Evolutionary conservation across 345 rosid genomes (phyloP).

Genomic region (Eucalyptus marginata): DNA sequence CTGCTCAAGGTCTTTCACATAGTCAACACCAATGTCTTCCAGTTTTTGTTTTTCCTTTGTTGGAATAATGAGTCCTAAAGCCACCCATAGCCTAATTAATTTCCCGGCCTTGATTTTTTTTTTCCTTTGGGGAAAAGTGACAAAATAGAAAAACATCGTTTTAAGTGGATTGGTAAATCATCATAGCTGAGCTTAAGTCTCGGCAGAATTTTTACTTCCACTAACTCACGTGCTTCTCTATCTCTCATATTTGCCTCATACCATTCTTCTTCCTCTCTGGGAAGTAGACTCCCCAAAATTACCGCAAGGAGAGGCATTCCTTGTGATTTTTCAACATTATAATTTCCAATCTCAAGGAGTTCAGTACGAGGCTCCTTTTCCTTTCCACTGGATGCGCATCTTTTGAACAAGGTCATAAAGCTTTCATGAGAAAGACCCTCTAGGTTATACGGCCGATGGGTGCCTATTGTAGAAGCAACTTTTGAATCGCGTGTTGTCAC

Average conservation of each 20-base stretch:
- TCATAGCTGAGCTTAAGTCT: background rate
- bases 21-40: background rate
- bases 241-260: background rate
- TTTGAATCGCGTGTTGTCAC: background rate
- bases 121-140: background rate
- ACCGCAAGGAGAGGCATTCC: background rate
- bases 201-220: background rate
- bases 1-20: background rate
- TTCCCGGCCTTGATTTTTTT: fast-evolving
- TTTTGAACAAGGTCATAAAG: background rate
- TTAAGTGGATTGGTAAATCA: background rate
- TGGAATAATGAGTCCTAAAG: background rate
- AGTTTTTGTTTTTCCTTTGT: fast-evolving
- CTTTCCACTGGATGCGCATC: background rate
- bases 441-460: fast-evolving
- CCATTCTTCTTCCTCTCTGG: fast-evolving
- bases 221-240: background rate
- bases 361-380: background rate
- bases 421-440: background rate
- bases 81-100: background rate
- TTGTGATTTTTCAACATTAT: background rate
- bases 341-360: background rate
- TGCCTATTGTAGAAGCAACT: background rate
- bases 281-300: background rate
- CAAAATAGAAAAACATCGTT: background rate